phyloP scores from a whole-genome alignment of 345 rosid species.

The Syzygium jambos region DNA sequence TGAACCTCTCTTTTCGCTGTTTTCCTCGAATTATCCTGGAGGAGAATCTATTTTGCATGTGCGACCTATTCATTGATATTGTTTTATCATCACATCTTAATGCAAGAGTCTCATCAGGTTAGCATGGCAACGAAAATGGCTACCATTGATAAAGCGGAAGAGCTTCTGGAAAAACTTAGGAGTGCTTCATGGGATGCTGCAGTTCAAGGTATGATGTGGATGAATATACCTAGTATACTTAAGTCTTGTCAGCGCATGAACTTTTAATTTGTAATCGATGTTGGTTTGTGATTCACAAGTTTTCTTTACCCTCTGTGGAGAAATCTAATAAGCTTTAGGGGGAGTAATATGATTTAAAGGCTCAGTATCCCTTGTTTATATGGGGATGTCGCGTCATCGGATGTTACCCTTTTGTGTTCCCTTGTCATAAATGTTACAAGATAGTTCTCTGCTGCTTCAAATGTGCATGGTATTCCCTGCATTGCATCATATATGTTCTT shows the following conservation, averaged over 20 bases:
- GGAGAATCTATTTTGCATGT: not conserved
- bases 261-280: not conserved
- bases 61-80: not conserved
- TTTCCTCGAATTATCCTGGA: not conserved
- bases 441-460: not conserved
- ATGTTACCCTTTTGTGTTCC: not conserved
- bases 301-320: not conserved
- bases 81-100: not conserved
- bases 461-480: not conserved
- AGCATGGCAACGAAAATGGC: constrained; percentile 97
- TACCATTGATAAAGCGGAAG: constrained; percentile 64
- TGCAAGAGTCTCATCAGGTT: constrained; percentile 29
- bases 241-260: not conserved
- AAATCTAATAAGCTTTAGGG: not conserved
- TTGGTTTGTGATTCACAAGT: not conserved
- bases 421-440: not conserved
- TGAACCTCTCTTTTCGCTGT: not conserved
- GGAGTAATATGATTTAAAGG: not conserved
- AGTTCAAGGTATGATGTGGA: constrained; percentile 52
- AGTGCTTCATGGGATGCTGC: constrained; percentile 83
- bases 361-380: not conserved
- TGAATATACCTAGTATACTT: not conserved
- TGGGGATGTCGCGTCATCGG: not conserved
- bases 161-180: constrained; percentile 77
- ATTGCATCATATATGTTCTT: not conserved